phyloP scores from a whole-genome alignment of 2,329 filamentous ascomycete genomes.

The Epichloe hybrida region DNA sequence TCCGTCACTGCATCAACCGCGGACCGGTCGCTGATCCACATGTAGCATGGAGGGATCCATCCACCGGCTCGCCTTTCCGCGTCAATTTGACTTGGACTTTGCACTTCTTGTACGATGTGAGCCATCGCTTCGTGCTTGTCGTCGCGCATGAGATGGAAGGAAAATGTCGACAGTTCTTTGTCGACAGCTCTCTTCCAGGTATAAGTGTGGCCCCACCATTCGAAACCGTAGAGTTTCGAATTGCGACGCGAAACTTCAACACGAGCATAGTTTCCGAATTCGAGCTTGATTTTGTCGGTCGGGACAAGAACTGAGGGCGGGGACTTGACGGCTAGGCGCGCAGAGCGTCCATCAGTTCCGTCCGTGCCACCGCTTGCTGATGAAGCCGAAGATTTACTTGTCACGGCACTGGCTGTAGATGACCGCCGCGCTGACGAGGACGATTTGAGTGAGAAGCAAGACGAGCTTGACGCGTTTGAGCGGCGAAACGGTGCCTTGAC shows the following conservation, averaged over 20 bases:
- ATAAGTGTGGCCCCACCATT: slow-evolving; percentile 85
- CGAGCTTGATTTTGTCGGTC: slow-evolving; percentile 72
- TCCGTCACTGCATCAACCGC: slow-evolving; percentile 61
- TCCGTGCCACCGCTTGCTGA: not conserved
- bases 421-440: slow-evolving; percentile 10
- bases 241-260: slow-evolving; percentile 64
- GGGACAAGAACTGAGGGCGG: slow-evolving; percentile 30
- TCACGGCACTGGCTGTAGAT: slow-evolving; percentile 10
- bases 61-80: slow-evolving; percentile 68
- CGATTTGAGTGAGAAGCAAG: slow-evolving; percentile 6
- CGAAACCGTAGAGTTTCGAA: slow-evolving; percentile 73
- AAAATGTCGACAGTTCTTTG: slow-evolving; percentile 53
- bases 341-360: not conserved
- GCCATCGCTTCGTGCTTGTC: slow-evolving; percentile 51
- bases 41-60: slow-evolving; percentile 80
- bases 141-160: slow-evolving; percentile 66
- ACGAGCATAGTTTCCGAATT: slow-evolving; percentile 95
- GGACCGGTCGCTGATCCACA: slow-evolving; percentile 72
- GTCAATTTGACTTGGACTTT: slow-evolving; percentile 54
- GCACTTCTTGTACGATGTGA: slow-evolving; percentile 69
- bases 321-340: slow-evolving; percentile 6
- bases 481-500: slow-evolving; percentile 24
- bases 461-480: slow-evolving; percentile 8
- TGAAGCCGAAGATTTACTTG: slow-evolving; percentile 2
- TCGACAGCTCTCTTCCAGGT: slow-evolving; percentile 69